Percentiles rank a stretch among this genome's conserved stretches.
Evolutionary conservation across 768 basidiomycete genomes (phyloP).

Genomic region (Jaapia argillacea): DNA sequence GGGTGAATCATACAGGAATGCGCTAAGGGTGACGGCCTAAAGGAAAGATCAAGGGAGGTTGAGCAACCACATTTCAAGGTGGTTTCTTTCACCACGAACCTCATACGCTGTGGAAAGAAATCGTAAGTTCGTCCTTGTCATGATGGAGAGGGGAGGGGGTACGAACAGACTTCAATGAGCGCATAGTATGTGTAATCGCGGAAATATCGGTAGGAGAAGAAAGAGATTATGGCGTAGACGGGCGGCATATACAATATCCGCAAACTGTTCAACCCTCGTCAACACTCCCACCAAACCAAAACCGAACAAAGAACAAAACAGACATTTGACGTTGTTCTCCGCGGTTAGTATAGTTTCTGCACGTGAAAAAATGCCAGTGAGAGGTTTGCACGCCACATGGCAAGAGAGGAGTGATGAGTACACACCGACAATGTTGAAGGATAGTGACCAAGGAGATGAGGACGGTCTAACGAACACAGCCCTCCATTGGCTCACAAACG

Average conservation of each 20-base stretch:
- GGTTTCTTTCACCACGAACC: too few species aligned
- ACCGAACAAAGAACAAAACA: slow-evolving; percentile 14
- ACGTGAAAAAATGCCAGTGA: slow-evolving; percentile 3
- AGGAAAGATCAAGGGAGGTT: slow-evolving; percentile 3
- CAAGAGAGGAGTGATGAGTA: slow-evolving; percentile 1
- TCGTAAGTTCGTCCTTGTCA: too few species aligned
- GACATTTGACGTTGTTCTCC: slow-evolving; percentile 77
- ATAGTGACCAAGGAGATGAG: slow-evolving; percentile 49
- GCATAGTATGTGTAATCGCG: slow-evolving; percentile 62
- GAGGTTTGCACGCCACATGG: neutral
- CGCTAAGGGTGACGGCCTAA: slow-evolving; percentile 74
- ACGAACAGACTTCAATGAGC: slow-evolving; percentile 39
- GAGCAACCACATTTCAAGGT: too few species aligned
- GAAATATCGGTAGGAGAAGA: slow-evolving; percentile 81
- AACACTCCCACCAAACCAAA: neutral
- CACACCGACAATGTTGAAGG: slow-evolving; percentile 54
- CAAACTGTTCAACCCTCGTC: slow-evolving; percentile 29
- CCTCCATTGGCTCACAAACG: neutral
- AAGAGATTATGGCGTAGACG: slow-evolving; percentile 74
- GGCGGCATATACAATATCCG: slow-evolving; percentile 81
- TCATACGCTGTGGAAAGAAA: slow-evolving; percentile 58
- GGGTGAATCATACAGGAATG: slow-evolving; percentile 60
- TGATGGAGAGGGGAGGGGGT: slow-evolving; percentile 16
- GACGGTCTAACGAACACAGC: slow-evolving; percentile 41
- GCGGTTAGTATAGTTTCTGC: slow-evolving; percentile 62